phyloP scores from a whole-genome alignment of 768 basidiomycete species.

The Termitomyces sp. region DNA sequence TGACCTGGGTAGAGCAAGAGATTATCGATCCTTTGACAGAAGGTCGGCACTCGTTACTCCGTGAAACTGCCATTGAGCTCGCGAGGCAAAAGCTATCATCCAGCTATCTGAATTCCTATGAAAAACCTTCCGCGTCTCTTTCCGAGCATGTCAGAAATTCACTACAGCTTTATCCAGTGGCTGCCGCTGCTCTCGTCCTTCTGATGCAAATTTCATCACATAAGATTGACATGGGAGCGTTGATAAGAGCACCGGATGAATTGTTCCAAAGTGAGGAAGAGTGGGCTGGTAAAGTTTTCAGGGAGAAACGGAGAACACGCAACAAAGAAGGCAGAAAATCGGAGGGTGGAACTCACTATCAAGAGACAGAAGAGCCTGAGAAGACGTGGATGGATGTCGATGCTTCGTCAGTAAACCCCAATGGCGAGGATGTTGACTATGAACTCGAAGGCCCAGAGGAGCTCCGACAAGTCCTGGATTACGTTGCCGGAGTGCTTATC shows the following conservation, averaged over 20 bases:
- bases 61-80: slow-evolving; percentile 33
- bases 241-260: slow-evolving; percentile 44
- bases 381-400: slow-evolving; percentile 29
- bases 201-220: slow-evolving; percentile 38
- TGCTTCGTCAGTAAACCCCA: slow-evolving; percentile 16
- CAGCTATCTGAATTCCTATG: slow-evolving; percentile 3
- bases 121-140: slow-evolving; percentile 11
- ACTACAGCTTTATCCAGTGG: slow-evolving; percentile 37
- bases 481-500: slow-evolving; percentile 49
- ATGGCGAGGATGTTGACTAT: slow-evolving; percentile 16
- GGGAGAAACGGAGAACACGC: slow-evolving; percentile 23
- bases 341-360: background rate
- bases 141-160: slow-evolving; percentile 34
- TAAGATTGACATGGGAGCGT: slow-evolving; percentile 49
- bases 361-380: slow-evolving; percentile 28
- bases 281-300: slow-evolving; percentile 43
- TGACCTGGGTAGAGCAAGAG: slow-evolving; percentile 37
- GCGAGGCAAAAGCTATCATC: slow-evolving; percentile 9
- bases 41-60: slow-evolving; percentile 40
- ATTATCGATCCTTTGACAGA: slow-evolving; percentile 44
- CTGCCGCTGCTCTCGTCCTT: slow-evolving; percentile 31
- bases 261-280: slow-evolving; percentile 46
- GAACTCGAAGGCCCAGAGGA: slow-evolving; percentile 42
- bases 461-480: slow-evolving; percentile 51
- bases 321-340: slow-evolving; percentile 10